A percentile compares a stretch with the other conserved stretches of the same genome.
Conservation (phyloP, 2,329 filamentous ascomycete genomes). For the Leptodontidium sp. region DNA sequence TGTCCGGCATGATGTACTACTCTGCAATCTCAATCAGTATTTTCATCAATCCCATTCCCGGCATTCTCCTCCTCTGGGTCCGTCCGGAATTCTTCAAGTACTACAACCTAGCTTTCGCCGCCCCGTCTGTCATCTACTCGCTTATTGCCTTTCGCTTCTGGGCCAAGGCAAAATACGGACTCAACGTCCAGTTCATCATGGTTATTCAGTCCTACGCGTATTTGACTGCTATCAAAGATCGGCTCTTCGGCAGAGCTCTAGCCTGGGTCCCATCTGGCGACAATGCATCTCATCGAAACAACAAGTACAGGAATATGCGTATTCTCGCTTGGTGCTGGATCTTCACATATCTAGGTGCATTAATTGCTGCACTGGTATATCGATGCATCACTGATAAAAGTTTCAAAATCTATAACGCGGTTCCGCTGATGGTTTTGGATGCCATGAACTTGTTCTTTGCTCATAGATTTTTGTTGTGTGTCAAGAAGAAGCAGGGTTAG, state of each 20-base stretch:
- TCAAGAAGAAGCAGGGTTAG: constrained; percentile 15
- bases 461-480: constrained; percentile 26
- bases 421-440: constrained; percentile 23
- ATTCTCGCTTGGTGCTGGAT: constrained; percentile 28
- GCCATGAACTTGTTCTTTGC: constrained; percentile 26
- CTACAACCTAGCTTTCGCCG: constrained; percentile 29
- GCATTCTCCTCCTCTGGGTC: constrained; percentile 25
- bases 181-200: constrained; percentile 30
- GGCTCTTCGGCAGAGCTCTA: constrained; percentile 19
- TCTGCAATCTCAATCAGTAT: constrained; percentile 26
- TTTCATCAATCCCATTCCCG: constrained; percentile 26
- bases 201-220: constrained; percentile 29
- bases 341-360: constrained; percentile 18
- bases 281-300: constrained; percentile 23
- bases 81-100: constrained; percentile 29
- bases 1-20: constrained; percentile 29
- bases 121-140: constrained; percentile 25
- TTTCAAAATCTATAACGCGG: constrained; percentile 23
- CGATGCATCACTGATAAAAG: constrained; percentile 15
- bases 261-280: constrained; percentile 27
- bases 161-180: constrained; percentile 23
- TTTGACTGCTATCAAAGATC: constrained; percentile 26
- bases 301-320: constrained; percentile 26
- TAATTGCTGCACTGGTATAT: constrained; percentile 20
- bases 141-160: constrained; percentile 22